Base-by-base conservation (phyloP, 192 early-diverging fungal species). In the Coemansia sp. region DNA sequence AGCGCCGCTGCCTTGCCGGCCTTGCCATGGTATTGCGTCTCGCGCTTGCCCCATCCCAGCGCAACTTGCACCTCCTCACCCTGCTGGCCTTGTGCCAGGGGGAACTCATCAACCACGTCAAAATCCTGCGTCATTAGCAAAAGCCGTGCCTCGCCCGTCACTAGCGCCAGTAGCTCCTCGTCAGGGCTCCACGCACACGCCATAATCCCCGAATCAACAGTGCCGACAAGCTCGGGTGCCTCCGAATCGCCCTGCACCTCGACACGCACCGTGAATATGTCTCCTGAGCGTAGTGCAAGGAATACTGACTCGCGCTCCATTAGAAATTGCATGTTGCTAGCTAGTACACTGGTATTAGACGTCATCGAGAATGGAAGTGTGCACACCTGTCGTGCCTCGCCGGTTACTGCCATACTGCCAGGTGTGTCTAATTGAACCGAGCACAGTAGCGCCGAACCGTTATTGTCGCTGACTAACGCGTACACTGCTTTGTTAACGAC, bases 11-110 rank as follows among this genome's bases (percentile, higher is more conserved):
- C 91, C 92, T 26, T 80, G 64, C 74, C 95, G 55, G 84, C 91
- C 19, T 90, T 88, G 52, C 97, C 97, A 70, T 97, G 95, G 75
- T 98, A 99, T 72, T 99, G 97, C 11, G 97, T 99, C 74, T 96
- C 96, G 61, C 93, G 94, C 46, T 87, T 90, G 68, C 97, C 97
- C 97, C 97, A 99, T 43, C 97, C 97, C n/a, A 99, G 86, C 23
- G 85, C 88, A 11, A 95, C 90, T 13, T 84, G 87, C 19, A 63
- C 82, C 78, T 88, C 93, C 80, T 94, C 89, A 10, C 89, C 93
- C 17, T 85, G 62, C 38, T 89, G 85, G 32, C 86, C 89, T 4
- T 88, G 88, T 59, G 89, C 80, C 53, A 97, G 77, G 3, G 87
- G 84, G 30, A 91, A 88, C 76, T 99, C 97, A 6, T 89, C 80